These are phyloP conservation scores for Tulasnella calospora DNA, from an alignment of 768 basidiomycete species.

Conservation along the genomic window DNA sequence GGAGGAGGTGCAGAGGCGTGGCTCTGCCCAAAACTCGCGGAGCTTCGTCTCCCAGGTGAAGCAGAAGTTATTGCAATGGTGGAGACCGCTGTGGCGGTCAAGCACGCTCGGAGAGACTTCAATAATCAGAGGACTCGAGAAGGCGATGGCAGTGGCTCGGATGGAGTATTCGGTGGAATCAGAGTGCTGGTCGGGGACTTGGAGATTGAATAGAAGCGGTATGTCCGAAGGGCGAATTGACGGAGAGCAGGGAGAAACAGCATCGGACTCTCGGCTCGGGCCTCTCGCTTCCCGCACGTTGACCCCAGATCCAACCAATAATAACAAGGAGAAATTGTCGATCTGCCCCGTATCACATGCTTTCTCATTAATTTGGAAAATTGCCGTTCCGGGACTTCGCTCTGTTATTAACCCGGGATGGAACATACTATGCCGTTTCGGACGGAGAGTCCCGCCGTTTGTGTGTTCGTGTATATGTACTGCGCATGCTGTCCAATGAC, in stretches of 20 bases:
- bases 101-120: background rate
- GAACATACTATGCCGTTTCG: background rate
- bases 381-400: background rate
- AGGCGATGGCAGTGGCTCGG: background rate
- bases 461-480: background rate
- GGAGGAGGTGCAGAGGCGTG: background rate
- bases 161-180: background rate
- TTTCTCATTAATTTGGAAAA: background rate
- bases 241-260: background rate
- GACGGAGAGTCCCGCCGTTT: background rate
- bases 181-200: background rate
- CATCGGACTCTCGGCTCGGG: too few relatives aligned
- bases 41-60: background rate
- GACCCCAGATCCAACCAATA: background rate
- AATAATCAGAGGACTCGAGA: background rate
- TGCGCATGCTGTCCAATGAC: background rate
- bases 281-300: too few relatives aligned
- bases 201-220: background rate
- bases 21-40: background rate
- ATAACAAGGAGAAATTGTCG: background rate
- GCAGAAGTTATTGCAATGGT: background rate
- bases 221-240: background rate
- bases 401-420: background rate
- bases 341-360: too few relatives aligned
- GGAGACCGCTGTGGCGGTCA: background rate